Conservation (phyloP, 2,329 filamentous ascomycete genomes). For the Colletotrichum tanaceti region DNA sequence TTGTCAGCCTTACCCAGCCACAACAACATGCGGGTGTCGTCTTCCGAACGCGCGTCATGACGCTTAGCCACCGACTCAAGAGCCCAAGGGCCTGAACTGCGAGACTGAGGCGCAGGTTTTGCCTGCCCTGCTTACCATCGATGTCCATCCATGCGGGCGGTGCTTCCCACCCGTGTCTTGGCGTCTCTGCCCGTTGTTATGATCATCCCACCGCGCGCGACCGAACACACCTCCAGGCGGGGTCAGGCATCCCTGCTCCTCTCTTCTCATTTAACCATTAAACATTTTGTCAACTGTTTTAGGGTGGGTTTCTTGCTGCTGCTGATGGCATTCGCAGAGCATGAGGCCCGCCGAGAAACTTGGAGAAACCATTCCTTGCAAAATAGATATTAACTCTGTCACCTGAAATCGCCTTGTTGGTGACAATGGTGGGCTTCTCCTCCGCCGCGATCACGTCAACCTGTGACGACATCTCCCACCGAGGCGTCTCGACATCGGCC, state of each 20-base stretch:
- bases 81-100: constrained; percentile 24
- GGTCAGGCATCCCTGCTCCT: constrained; percentile 11
- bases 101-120: constrained; percentile 21
- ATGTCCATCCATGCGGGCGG: too few species aligned
- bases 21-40: constrained; percentile 25
- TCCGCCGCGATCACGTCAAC: constrained; percentile 49
- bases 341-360: background rate
- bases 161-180: constrained; percentile 4
- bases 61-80: constrained; percentile 8
- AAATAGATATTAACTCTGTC: too few species aligned
- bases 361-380: background rate
- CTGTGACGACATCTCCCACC: constrained; percentile 48
- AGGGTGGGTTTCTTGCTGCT: background rate
- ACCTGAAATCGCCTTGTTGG: background rate
- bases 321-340: background rate
- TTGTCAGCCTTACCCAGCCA: constrained; percentile 39
- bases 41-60: constrained; percentile 31
- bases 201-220: constrained; percentile 22
- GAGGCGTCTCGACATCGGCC: constrained; percentile 45
- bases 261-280: constrained; percentile 33
- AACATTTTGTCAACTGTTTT: constrained; percentile 17
- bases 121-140: constrained; percentile 32
- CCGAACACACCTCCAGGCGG: constrained; percentile 18
- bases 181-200: background rate
- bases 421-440: constrained; percentile 51